Evolutionary conservation across 2,329 filamentous ascomycete genomes (phyloP).

Genomic region (Alternaria atra): DNA sequence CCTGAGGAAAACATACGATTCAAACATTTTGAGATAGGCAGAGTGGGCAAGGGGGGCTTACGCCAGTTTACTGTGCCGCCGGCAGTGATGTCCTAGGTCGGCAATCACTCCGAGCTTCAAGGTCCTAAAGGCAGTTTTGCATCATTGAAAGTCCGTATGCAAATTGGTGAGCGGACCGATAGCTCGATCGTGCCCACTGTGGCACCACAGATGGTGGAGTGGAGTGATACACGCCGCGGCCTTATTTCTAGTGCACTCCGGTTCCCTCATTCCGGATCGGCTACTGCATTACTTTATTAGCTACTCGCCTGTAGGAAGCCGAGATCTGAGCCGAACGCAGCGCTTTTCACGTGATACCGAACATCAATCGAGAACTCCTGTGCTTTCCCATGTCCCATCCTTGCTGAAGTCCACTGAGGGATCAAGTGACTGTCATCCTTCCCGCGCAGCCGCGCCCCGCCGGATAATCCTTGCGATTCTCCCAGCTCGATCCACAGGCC

Average conservation of each 20-base stretch:
- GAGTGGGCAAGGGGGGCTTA: conserved; percentile 3
- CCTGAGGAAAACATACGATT: conserved; percentile 21
- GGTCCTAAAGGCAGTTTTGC: conserved; percentile 5
- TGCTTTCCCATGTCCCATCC: conserved; percentile 7
- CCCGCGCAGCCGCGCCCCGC: conserved; percentile 41
- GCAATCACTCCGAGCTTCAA: conserved; percentile 11
- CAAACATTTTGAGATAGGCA: conserved; percentile 12
- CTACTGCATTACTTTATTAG: neutral
- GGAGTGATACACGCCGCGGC: conserved; percentile 2
- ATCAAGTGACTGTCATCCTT: conserved; percentile 46
- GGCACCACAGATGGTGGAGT: conserved; percentile 7
- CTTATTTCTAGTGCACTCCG: conserved; percentile 1
- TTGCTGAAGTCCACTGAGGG: conserved; percentile 15
- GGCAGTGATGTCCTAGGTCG: conserved; percentile 13
- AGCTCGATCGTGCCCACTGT: conserved; percentile 7
- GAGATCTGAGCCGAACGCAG: conserved; percentile 1
- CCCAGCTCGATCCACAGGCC: conserved; percentile 29
- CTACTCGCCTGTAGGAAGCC: neutral
- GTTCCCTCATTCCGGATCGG: neutral
- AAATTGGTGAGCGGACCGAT: conserved; percentile 9
- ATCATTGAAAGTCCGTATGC: conserved; percentile 1
- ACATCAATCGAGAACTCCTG: neutral
- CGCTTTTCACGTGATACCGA: conserved; percentile 7
- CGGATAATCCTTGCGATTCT: conserved; percentile 31
- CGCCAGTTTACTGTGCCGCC: conserved; percentile 13